Conservation (phyloP, 2,329 filamentous ascomycete genomes). For the Apiospora phragmitis region DNA sequence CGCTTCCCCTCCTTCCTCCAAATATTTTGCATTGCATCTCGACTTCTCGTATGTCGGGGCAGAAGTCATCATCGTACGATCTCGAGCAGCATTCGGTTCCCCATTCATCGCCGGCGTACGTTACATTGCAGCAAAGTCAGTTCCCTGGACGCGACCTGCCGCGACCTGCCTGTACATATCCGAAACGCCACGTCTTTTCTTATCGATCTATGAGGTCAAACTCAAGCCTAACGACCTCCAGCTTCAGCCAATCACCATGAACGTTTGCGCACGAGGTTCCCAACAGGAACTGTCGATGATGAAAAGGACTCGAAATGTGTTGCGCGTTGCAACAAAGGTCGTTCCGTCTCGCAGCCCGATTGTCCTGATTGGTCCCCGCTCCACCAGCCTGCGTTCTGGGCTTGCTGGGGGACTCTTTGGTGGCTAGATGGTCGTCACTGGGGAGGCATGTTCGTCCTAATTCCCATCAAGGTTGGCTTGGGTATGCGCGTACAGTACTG, state of each 20-base stretch:
- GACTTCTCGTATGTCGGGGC: background rate
- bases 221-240: background rate
- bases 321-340: background rate
- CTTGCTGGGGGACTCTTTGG: background rate
- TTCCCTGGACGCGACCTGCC: background rate
- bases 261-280: background rate
- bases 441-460: background rate
- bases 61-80: background rate
- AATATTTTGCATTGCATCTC: background rate
- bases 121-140: constrained; percentile 1
- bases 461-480: background rate
- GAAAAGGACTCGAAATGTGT: background rate
- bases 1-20: background rate
- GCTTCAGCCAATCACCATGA: background rate
- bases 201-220: constrained; percentile 1
- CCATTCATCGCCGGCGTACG: background rate
- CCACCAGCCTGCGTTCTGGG: background rate
- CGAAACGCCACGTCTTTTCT: background rate
- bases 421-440: background rate
- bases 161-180: background rate
- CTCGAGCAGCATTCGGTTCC: background rate
- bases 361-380: background rate
- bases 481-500: background rate
- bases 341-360: background rate
- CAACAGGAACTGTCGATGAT: background rate